A percentile compares a stretch with the other conserved stretches of the same genome.
Conservation (phyloP, 192 early-diverging fungal genomes). For the Gamsiella multidivaricata region DNA sequence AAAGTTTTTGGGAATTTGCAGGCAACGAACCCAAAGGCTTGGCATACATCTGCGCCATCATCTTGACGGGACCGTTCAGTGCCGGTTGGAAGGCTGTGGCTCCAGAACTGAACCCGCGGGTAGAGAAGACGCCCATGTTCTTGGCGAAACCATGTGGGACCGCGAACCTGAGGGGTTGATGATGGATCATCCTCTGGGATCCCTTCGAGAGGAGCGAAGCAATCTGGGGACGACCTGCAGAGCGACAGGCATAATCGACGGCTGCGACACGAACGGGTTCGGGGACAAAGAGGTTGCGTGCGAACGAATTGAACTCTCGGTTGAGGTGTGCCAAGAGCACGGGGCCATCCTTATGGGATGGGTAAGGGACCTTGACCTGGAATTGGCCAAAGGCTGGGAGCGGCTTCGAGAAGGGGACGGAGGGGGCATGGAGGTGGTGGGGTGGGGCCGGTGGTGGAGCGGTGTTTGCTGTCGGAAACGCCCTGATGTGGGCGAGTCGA, state of each 20-base stretch:
- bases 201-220: slow-evolving; percentile 30
- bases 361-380: slow-evolving; percentile 40
- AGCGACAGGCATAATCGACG: slow-evolving; percentile 45
- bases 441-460: slow-evolving; percentile 35
- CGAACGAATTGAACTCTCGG: slow-evolving; percentile 21
- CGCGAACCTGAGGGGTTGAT: slow-evolving; percentile 37
- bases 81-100: slow-evolving; percentile 14
- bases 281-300: slow-evolving; percentile 36
- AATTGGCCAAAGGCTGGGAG: slow-evolving; percentile 33
- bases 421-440: slow-evolving; percentile 16
- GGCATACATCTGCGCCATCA: slow-evolving; percentile 54
- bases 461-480: slow-evolving; percentile 31
- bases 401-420: slow-evolving; percentile 24
- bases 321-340: slow-evolving; percentile 39
- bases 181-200: slow-evolving; percentile 43
- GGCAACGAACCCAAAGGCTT: slow-evolving; percentile 41
- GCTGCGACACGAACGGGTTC: slow-evolving; percentile 49
- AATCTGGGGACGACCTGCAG: slow-evolving; percentile 42
- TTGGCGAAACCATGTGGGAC: slow-evolving; percentile 43
- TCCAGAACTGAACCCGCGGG: slow-evolving; percentile 40
- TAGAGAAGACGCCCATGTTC: slow-evolving; percentile 43
- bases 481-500: slow-evolving; percentile 44
- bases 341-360: slow-evolving; percentile 42
- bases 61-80: slow-evolving; percentile 29
- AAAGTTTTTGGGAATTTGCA: slow-evolving; percentile 18